These are phyloP conservation scores for Kwoniella botswanensis DNA, from an alignment of 768 basidiomycete species.

Conservation along the genomic window DNA sequence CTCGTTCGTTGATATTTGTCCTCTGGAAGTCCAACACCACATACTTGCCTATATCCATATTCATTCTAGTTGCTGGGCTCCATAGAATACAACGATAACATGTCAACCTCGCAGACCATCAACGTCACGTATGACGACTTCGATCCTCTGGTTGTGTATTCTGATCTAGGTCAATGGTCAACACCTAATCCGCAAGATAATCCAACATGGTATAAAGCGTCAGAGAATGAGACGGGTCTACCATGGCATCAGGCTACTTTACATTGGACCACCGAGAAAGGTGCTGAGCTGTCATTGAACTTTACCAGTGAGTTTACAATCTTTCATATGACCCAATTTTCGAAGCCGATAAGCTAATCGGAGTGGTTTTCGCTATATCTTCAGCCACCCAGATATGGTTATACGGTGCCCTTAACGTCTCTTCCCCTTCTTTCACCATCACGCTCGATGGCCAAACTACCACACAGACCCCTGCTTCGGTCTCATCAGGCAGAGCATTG, in stretches of 20 bases:
- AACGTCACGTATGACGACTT: slow-evolving; percentile 57
- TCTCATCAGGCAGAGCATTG: slow-evolving; percentile 22
- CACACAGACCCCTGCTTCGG: neutral
- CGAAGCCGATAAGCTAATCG: too few relatives aligned
- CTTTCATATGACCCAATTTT: too few relatives aligned
- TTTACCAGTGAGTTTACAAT: slow-evolving; percentile 49
- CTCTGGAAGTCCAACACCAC: too few relatives aligned
- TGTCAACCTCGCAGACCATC: neutral
- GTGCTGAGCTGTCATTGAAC: slow-evolving; percentile 50
- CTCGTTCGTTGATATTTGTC: too few relatives aligned
- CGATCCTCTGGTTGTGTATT: slow-evolving; percentile 51
- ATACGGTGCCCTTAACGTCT: slow-evolving; percentile 44
- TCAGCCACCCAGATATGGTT: slow-evolving; percentile 47
- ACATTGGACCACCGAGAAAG: slow-evolving; percentile 47
- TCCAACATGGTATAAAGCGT: slow-evolving; percentile 50
- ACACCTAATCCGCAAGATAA: slow-evolving; percentile 56
- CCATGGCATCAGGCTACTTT: slow-evolving; percentile 57
- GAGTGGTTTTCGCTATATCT: too few relatives aligned
- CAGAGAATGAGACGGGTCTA: slow-evolving; percentile 37
- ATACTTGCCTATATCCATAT: too few relatives aligned
- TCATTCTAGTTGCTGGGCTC: too few relatives aligned
- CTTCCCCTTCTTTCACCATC: slow-evolving; percentile 38
- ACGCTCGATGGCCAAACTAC: slow-evolving; percentile 38
- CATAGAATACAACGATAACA: neutral
- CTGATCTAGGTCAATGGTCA: slow-evolving; percentile 49